Base-by-base conservation (phyloP, 129 eudicot species). In the Logfia minima region DNA sequence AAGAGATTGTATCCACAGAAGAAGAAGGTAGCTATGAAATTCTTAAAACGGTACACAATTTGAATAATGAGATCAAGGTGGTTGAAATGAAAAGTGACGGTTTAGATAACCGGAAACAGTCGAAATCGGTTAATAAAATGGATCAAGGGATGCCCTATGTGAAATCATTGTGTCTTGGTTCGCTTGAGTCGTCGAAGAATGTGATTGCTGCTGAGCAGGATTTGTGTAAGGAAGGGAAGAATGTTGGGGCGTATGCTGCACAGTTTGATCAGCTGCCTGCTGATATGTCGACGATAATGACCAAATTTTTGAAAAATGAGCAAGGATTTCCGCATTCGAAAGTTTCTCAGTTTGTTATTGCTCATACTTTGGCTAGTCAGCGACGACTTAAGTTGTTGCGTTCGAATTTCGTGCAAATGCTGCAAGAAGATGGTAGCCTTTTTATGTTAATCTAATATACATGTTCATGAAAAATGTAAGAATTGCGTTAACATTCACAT, bases 161-260 rank as follows among this genome's bases (percentile, higher is more conserved):
- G 70, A 94, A 94, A 82, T 89, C 98, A 0, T 82, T 94, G 96
- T 94, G 91, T 82, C 77, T 94, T 17, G 97, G 98, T 73, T 93
- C 97, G 98, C 91, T 93, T 86, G 97, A 93, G 79, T 97, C 98
- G 3, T 80, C 89, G 75, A 86, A 82, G 76, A 86, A 94, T 82
- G 97, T 83, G 1, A 94, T 94, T 79, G 79, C 81, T 22, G 83
- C 88, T 14, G 98, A 94, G 74, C 98, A 94, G 75, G 93, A 89
- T 41, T 80, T 84, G 74, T 86, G 89, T n/a, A 80, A 68, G 63
- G 82, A 86, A 74, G 96, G 92, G 86, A 86, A 80, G 84, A 82
- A 81, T 59, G 60, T 87, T 56, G 71, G 78, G 8, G 84, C 87
- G 0, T 83, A 87, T 83, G 96, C 93, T 0, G 88, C 91, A 0